Evolutionary conservation across 257 asterid species (phyloP), one percentile per base, ranked within the genome.

Genomic region (Mentha longifolia): DNA sequence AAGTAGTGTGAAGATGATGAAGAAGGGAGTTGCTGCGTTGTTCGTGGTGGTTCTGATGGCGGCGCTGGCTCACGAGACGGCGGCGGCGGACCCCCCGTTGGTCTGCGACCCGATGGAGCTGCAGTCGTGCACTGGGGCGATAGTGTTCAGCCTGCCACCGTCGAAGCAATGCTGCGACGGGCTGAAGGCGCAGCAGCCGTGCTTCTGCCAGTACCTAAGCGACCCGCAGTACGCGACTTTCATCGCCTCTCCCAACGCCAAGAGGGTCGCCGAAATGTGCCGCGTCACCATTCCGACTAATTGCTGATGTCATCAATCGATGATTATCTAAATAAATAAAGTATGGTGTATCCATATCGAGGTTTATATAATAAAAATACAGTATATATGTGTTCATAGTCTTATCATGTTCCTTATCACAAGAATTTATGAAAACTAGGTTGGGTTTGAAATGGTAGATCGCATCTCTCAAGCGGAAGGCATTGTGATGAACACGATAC

Each of bases 391-490:
- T 6, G 39, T 35, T 35, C 39, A 9, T 22, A 22, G 25, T 20
- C 41, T 64, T 43, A 14, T 60, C 49, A 22, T 7, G n/a, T 20
- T 62, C 2, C 13, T 42, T 28, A n/a, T n/a, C n/a, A n/a, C n/a
- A n/a, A n/a, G n/a, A n/a, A n/a, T n/a, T n/a, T n/a, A n/a, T n/a
- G n/a, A 64, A 46, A 55, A 51, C 51, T 80, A 92, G 97, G 95
- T 95, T 50, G 98, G 99, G 28, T 95, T 95, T 73, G 98, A 92
- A 84, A 92, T 95, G 97, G 71, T 95, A 35, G 99, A 95, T 77
- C 80, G 86, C 20, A 78, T 95, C 59, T 87, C 98, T 51, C 82
- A 84, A 81, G 91, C 78, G 19, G 89, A 89, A 80, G 95, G 96
- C 56, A 87, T 95, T 72, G 37, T 74, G 78, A 84, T 95, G 96